These are phyloP conservation scores for Rhodotorula graminis DNA, from an alignment of 768 basidiomycete genomes.

Conservation along the genomic window DNA sequence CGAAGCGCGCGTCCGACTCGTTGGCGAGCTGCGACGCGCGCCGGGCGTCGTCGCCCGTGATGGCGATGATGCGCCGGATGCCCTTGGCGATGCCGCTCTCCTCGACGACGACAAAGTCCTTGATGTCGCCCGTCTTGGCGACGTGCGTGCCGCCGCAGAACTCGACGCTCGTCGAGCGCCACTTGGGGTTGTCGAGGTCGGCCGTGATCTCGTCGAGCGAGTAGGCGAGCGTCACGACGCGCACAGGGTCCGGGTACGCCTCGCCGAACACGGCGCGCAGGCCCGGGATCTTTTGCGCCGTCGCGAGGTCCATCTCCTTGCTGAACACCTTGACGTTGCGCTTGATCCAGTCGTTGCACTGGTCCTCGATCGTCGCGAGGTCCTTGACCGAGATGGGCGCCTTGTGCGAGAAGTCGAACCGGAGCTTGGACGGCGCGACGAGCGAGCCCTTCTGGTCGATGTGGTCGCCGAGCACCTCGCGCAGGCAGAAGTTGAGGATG, in stretches of 20 bases:
- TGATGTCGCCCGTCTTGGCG: slow-evolving; percentile 92
- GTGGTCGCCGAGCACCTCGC: slow-evolving; percentile 92
- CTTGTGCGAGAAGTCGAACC: slow-evolving; percentile 98
- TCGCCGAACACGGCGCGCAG: slow-evolving; percentile 96
- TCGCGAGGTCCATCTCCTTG: slow-evolving; percentile 71
- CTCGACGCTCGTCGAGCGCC: slow-evolving; percentile 86
- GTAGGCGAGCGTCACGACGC: slow-evolving; percentile 86
- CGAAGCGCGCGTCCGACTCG: slow-evolving; percentile 60
- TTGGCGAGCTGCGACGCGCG: slow-evolving; percentile 68
- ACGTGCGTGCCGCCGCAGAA: slow-evolving; percentile 99
- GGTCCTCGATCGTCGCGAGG: slow-evolving; percentile 71
- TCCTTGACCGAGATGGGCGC: slow-evolving; percentile 72
- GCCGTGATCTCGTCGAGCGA: slow-evolving; percentile 76
- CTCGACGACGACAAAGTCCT: slow-evolving; percentile 88
- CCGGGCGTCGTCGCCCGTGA: slow-evolving; percentile 89
- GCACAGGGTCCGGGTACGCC: slow-evolving; percentile 93
- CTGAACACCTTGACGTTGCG: slow-evolving; percentile 82
- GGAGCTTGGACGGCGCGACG: slow-evolving; percentile 88
- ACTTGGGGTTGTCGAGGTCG: slow-evolving; percentile 83
- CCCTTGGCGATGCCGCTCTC: slow-evolving; percentile 98
- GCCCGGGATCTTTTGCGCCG: slow-evolving; percentile 83
- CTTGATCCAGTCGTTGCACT: slow-evolving; percentile 83
- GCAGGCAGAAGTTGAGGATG: slow-evolving; percentile 87
- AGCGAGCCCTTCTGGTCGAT: slow-evolving; percentile 97
- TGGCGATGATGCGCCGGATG: slow-evolving; percentile 85